Percentiles rank a stretch among this genome's conserved stretches.
Conservation (phyloP, 2,329 filamentous ascomycete species). For the Colletotrichum abscissum region DNA sequence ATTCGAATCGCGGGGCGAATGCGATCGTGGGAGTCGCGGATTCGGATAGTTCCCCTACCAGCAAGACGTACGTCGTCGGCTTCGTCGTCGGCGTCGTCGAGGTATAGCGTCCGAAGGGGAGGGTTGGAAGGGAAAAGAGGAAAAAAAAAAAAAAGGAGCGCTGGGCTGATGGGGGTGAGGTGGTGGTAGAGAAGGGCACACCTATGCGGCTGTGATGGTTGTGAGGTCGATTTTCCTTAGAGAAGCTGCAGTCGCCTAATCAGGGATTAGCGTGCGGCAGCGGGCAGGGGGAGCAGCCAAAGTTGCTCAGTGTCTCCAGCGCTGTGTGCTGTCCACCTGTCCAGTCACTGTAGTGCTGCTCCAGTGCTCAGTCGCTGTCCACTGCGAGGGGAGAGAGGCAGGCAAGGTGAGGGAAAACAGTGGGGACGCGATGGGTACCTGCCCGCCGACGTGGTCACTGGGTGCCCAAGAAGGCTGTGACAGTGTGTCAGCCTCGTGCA, state of each 20-base stretch:
- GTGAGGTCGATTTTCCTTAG: conserved; percentile 41
- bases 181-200: conserved; percentile 27
- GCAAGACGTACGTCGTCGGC: conserved; percentile 15
- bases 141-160: conserved; percentile 32
- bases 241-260: conserved; percentile 44
- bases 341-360: too few relatives aligned
- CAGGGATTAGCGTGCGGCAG: conserved; percentile 47
- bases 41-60: conserved; percentile 20
- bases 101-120: neutral
- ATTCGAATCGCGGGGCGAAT: conserved; percentile 41
- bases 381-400: conserved; percentile 5
- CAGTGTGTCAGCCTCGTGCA: neutral
- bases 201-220: conserved; percentile 35
- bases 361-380: neutral
- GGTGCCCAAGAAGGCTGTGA: conserved; percentile 11
- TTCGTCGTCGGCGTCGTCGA: conserved; percentile 5
- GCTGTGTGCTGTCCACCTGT: neutral
- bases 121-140: neutral
- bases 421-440: conserved; percentile 20
- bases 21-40: conserved; percentile 32
- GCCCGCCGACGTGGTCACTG: conserved; percentile 26
- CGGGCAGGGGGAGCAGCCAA: conserved; percentile 11
- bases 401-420: conserved; percentile 17
- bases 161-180: conserved; percentile 26
- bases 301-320: conserved; percentile 5